Evolutionary conservation across 2,329 filamentous ascomycete species (phyloP), one percentile per base, ranked within the genome.

Genomic region (Aspergillus thermomutatus): DNA sequence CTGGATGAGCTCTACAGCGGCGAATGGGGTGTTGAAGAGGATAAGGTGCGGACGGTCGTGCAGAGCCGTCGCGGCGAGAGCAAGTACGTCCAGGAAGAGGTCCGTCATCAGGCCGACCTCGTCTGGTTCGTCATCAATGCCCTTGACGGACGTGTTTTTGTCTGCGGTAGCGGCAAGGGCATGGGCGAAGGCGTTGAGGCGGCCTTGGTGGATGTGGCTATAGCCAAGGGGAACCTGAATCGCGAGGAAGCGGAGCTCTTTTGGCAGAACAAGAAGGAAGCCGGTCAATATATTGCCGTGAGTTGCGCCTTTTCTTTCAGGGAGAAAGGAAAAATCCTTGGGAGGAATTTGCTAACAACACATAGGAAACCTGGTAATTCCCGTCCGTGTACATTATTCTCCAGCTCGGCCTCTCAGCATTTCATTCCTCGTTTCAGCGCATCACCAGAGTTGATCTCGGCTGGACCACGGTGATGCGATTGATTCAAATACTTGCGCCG

Each of bases 81-180:
- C 61, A 88, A 89, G 63, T 99, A 99, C 70, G 94, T 99, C 1
- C 94, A 99, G 72, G 94, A 99, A 68, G 94, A 97, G 75, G 93
- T 99, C 8, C 82, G 85, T 10, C 83, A 90, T 62, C 94, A 97
- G 73, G 91, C 92, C 1, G 94, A 97, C 70, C 83, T 97, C n/a
- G 93, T 97, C 17, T 99, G 94, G 94, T 96, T 91, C 73, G 92
- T 97, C 62, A 90, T 96, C 80, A 97, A 97, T 73, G 87, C 92
- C 2, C 82, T 97, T n/a, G 94, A 99, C 68, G 94, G 94, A 1
- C 87, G 94, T 52, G 87, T 97, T 52, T 99, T 99, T 72, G 94
- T 99, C 57, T 99, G 94, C 73, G 94, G 94, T 50, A 95, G 90
- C 75, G 92, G 87, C 69, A 92, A 91, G 78, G 94, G 94, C 55